Percentiles rank a stretch among this genome's conserved stretches.
These are phyloP conservation scores for Fusarium euwallaceae DNA, from an alignment of 2,329 filamentous ascomycete genomes.

Conservation along the genomic window DNA sequence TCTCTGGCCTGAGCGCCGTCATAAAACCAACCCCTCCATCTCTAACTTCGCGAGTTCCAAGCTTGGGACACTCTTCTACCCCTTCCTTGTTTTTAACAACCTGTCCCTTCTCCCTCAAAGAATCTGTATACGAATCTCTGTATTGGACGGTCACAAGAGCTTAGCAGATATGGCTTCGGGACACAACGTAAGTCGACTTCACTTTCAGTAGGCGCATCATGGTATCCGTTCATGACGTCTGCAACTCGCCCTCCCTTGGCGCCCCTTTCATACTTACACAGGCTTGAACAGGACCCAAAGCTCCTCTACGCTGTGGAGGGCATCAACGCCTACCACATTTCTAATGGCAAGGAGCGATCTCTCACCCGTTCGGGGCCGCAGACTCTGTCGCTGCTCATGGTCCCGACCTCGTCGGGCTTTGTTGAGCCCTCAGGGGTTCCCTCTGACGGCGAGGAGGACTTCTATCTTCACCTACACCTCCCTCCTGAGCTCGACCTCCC, in stretches of 20 bases:
- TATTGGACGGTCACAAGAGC: neutral
- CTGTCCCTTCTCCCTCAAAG: neutral
- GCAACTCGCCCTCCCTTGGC: slow-evolving; percentile 2
- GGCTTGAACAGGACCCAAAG: slow-evolving; percentile 67
- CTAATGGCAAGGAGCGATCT: slow-evolving; percentile 85
- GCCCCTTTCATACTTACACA: slow-evolving; percentile 23
- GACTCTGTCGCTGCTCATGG: slow-evolving; percentile 94
- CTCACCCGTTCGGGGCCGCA: slow-evolving; percentile 90
- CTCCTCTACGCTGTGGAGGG: slow-evolving; percentile 81
- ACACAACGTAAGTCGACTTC: slow-evolving; percentile 48
- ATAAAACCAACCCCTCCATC: slow-evolving; percentile 40
- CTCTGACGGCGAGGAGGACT: slow-evolving; percentile 83
- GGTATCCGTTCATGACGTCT: slow-evolving; percentile 24
- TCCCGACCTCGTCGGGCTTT: slow-evolving; percentile 86
- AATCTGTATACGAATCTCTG: neutral
- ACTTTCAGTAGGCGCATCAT: slow-evolving; percentile 20
- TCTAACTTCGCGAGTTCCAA: slow-evolving; percentile 38
- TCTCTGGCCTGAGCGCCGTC: slow-evolving; percentile 24
- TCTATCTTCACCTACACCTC: slow-evolving; percentile 95
- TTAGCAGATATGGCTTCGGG: slow-evolving; percentile 47
- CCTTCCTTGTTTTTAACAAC: neutral
- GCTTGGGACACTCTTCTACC: slow-evolving; percentile 26
- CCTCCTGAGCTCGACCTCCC: slow-evolving; percentile 95
- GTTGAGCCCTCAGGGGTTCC: slow-evolving; percentile 67
- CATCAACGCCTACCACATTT: slow-evolving; percentile 91